Conservation (phyloP, 305 asterid species). For the Fraxinus dipetala region DNA sequence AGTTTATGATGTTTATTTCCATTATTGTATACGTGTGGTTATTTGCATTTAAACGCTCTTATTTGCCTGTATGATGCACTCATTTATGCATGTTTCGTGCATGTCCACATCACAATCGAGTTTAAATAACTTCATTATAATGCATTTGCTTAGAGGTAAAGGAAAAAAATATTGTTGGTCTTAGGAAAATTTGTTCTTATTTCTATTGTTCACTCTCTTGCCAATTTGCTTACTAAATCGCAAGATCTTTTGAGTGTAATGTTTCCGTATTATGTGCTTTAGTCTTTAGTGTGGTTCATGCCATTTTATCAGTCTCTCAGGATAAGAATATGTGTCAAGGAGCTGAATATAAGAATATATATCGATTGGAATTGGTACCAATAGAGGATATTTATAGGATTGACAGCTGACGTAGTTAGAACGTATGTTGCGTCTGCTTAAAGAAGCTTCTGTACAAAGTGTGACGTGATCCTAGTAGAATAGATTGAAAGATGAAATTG, state of each 20-base stretch:
- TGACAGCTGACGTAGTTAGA: background rate
- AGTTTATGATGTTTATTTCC: background rate
- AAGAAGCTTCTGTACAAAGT: background rate
- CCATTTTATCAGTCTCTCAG: background rate
- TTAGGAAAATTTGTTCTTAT: background rate
- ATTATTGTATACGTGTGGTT: background rate
- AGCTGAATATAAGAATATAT: background rate
- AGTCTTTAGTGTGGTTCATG: background rate
- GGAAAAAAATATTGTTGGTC: background rate
- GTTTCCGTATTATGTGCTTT: background rate
- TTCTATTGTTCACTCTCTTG: background rate
- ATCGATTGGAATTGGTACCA: background rate
- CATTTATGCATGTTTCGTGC: constrained; percentile 9
- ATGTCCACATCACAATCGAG: background rate
- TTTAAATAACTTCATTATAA: background rate
- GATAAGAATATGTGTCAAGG: background rate
- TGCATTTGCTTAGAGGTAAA: background rate
- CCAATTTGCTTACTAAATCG: background rate
- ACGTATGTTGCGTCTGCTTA: background rate
- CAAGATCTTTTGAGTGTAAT: background rate
- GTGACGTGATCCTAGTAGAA: background rate
- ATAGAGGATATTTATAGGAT: background rate
- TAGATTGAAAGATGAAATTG: background rate
- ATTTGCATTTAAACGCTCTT: background rate
- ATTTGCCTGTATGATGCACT: background rate